Conservation (phyloP, 225 moss, liverwort and hornwort species). For the Polytrichum commune region DNA sequence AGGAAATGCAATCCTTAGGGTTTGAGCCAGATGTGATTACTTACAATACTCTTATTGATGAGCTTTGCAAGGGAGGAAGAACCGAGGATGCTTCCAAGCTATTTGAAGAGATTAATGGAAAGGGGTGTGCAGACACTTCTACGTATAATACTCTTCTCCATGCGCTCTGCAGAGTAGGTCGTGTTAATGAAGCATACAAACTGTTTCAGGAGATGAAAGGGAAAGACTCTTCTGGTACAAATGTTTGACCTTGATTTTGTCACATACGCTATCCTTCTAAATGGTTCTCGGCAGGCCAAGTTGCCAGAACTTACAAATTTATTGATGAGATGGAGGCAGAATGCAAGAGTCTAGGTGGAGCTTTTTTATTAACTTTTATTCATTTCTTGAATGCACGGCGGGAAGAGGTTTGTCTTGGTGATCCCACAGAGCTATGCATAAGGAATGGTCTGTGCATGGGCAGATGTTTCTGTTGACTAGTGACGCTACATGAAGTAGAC, state of each 20-base stretch:
- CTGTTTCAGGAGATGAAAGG: slow-evolving; percentile 51
- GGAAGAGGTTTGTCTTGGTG: background rate
- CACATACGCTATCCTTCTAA: slow-evolving; percentile 57
- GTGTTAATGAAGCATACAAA: slow-evolving; percentile 49
- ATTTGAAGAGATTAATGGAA: slow-evolving; percentile 56
- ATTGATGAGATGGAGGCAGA: slow-evolving; percentile 46
- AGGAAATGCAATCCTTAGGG: slow-evolving; percentile 52
- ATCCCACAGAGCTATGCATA: no score
- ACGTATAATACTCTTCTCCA: slow-evolving; percentile 61
- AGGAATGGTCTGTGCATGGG: no score
- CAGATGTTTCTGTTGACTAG: no score
- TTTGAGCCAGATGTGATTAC: slow-evolving; percentile 64
- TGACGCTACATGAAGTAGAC: no score
- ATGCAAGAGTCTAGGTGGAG: slow-evolving; percentile 25
- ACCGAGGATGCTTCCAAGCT: slow-evolving; percentile 57
- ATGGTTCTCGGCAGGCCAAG: slow-evolving; percentile 43
- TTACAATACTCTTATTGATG: slow-evolving; percentile 64
- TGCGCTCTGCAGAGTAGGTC: slow-evolving; percentile 51
- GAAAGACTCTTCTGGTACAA: slow-evolving; percentile 20
- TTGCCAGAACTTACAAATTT: slow-evolving; percentile 36
- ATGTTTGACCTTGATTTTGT: slow-evolving; percentile 45
- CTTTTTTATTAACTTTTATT: background rate
- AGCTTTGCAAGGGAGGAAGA: slow-evolving; percentile 46
- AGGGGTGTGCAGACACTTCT: slow-evolving; percentile 44
- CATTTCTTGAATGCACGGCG: background rate